These are phyloP conservation scores for Smallanthus sonchifolius DNA, from an alignment of 129 eudicot species.

Conservation along the genomic window DNA sequence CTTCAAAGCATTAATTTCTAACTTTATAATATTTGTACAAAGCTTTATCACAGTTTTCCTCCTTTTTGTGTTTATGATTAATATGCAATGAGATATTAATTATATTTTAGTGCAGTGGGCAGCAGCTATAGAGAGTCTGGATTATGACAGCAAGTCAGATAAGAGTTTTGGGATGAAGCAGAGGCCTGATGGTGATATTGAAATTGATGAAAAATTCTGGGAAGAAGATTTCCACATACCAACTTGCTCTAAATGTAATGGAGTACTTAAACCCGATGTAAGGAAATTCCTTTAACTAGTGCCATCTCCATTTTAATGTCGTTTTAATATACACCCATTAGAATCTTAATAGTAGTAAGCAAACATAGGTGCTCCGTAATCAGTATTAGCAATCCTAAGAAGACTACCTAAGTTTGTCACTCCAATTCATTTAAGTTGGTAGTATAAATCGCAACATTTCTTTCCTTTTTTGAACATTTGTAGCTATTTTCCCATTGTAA, in stretches of 20 bases:
- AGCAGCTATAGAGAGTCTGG: slow-evolving; percentile 79
- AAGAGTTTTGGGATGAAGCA: slow-evolving; percentile 90
- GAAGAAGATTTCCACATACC: slow-evolving; percentile 89
- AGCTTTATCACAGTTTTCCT: not conserved
- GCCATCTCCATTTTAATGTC: not conserved
- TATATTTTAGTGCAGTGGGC: slow-evolving; percentile 64
- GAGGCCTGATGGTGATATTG: slow-evolving; percentile 98
- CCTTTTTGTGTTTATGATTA: not conserved
- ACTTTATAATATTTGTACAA: not conserved
- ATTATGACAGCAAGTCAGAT: slow-evolving; percentile 63
- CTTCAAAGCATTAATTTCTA: not conserved
- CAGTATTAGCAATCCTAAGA: not conserved
- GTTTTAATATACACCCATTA: not conserved
- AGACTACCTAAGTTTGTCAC: not conserved
- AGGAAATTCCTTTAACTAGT: slow-evolving; percentile 19
- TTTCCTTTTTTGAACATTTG: not conserved
- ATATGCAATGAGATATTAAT: slow-evolving; percentile 4
- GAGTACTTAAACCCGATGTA: slow-evolving; percentile 91
- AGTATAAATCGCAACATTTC: not conserved
- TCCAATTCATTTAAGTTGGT: too few relatives aligned
- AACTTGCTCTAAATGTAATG: slow-evolving; percentile 65
- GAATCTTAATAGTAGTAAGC: not conserved
- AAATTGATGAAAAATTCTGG: slow-evolving; percentile 94
- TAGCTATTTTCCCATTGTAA: not conserved
- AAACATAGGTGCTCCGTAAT: not conserved